Percentiles rank a stretch among this genome's conserved stretches.
Conservation (phyloP, 768 basidiomycete genomes). For the Pleurotus salmoneostramineus region DNA sequence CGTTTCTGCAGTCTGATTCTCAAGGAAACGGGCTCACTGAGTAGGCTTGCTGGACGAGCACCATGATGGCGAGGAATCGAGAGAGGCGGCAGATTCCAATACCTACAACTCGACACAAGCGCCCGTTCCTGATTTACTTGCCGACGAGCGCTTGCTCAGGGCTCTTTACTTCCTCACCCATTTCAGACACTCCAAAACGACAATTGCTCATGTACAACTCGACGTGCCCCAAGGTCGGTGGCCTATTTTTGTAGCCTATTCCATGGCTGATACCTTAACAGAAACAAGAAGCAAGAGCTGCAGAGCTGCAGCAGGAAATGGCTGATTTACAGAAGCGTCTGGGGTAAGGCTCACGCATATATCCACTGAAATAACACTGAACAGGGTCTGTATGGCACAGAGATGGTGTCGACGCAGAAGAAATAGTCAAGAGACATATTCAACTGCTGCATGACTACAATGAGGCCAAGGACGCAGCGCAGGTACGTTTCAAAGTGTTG, state of each 20-base stretch:
- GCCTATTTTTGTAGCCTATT: background rate
- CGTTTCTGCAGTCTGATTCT: background rate
- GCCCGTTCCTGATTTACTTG: background rate
- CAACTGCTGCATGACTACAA: constrained; percentile 72
- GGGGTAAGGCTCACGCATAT: constrained; percentile 33
- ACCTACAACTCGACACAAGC: background rate
- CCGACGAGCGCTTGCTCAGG: background rate
- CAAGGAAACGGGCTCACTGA: background rate
- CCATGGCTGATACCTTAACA: constrained; percentile 14
- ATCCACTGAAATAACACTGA: background rate
- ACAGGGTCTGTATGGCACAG: constrained; percentile 17
- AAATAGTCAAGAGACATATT: constrained; percentile 65
- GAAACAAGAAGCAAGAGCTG: constrained; percentile 49
- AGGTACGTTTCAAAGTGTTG: constrained; percentile 37
- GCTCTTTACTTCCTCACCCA: background rate
- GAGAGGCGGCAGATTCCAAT: background rate
- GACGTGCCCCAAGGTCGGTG: background rate
- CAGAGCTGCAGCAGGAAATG: constrained; percentile 45
- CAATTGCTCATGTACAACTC: background rate
- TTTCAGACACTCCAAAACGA: background rate
- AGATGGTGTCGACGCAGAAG: constrained; percentile 44
- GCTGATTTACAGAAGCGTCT: constrained; percentile 41
- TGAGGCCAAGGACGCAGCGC: constrained; percentile 79
- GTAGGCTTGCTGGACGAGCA: background rate
- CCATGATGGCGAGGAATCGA: background rate